Conservation (phyloP, 805 yeast species). For the Metschnikowia vanudenii region DNA sequence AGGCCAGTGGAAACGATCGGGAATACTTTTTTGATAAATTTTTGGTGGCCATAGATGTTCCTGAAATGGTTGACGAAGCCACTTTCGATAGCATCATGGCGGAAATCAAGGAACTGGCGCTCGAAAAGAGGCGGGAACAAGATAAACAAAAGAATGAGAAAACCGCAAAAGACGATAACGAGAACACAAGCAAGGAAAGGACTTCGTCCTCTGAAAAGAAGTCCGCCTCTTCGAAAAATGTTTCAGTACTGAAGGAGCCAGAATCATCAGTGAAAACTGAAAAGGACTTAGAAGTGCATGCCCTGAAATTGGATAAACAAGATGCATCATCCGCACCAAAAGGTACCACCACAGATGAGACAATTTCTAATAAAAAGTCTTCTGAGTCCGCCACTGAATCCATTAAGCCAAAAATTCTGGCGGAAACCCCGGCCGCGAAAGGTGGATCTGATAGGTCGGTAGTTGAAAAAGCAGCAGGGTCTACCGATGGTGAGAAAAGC, state of each 20-base stretch:
- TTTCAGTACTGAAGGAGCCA: neutral
- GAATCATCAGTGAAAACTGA: neutral
- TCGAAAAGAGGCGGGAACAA: constrained; percentile 1
- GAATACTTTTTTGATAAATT: constrained; percentile 74
- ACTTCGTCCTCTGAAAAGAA: neutral
- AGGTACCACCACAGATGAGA: too few relatives aligned
- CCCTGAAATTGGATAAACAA: neutral
- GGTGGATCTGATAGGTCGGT: neutral
- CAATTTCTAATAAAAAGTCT: neutral
- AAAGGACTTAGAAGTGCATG: neutral
- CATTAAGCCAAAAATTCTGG: too few relatives aligned
- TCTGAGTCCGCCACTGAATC: neutral
- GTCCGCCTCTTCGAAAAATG: neutral
- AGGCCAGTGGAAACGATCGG: constrained; percentile 29
- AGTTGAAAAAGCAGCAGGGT: neutral
- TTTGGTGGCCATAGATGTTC: constrained; percentile 67
- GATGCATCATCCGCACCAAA: neutral
- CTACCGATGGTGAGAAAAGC: neutral
- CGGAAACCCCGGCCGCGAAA: neutral
- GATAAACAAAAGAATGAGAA: constrained; percentile 2
- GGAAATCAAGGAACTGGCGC: constrained; percentile 30
- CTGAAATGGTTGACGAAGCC: constrained; percentile 57
- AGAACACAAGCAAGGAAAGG: neutral
- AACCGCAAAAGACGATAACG: neutral
- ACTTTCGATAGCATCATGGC: constrained; percentile 55